Evolutionary conservation across 1,284 basidiomycete genomes (phyloP).

Genomic region (Kalmanozyma brasiliensis): DNA sequence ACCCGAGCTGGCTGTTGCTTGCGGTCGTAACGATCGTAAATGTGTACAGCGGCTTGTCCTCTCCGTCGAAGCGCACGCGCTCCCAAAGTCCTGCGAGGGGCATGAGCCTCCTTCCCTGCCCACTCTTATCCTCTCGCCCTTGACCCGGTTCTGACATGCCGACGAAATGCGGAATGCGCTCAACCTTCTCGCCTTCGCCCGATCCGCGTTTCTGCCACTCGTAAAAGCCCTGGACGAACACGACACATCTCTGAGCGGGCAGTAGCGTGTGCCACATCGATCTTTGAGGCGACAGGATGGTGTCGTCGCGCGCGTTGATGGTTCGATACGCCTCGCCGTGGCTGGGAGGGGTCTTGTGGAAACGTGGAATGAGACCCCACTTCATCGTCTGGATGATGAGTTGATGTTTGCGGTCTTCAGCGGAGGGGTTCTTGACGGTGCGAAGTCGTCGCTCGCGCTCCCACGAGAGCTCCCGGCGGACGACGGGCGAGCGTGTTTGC

Average conservation of each 20-base stretch:
- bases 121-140: constrained; percentile 75
- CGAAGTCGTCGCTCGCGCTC: constrained; percentile 31
- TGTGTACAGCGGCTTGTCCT: constrained; percentile 76
- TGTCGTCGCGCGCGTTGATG: constrained; percentile 89
- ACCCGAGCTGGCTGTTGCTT: constrained; percentile 67
- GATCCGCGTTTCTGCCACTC: constrained; percentile 53
- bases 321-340: constrained; percentile 78
- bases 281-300: constrained; percentile 71
- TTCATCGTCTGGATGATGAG: constrained; percentile 70
- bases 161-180: constrained; percentile 76
- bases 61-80: constrained; percentile 73
- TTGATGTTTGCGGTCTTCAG: constrained; percentile 15
- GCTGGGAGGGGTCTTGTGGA: constrained; percentile 77
- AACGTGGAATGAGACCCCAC: constrained; percentile 90
- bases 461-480: constrained; percentile 48
- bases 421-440: constrained; percentile 9
- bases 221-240: constrained; percentile 66
- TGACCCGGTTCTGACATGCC: constrained; percentile 75
- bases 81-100: constrained; percentile 91
- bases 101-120: constrained; percentile 77
- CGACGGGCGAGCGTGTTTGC: constrained; percentile 48
- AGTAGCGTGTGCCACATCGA: constrained; percentile 46
- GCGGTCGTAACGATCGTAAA: constrained; percentile 89
- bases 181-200: constrained; percentile 28
- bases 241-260: constrained; percentile 55